Base-by-base conservation (phyloP, 1,139 yeast genomes). In the Zygotorulaspora mrakii region DNA sequence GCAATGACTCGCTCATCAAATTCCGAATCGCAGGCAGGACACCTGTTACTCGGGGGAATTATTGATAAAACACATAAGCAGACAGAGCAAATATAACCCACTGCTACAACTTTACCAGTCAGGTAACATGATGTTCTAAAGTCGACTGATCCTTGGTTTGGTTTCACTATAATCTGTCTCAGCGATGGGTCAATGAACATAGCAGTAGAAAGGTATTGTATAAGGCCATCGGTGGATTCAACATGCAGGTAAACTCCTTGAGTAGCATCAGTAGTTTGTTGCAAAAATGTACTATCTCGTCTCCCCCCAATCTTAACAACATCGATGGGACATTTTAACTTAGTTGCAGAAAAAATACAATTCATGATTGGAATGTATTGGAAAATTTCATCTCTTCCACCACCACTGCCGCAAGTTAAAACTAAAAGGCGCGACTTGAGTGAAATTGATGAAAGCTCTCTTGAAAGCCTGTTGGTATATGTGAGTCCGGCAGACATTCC, bases 191-290 rank as follows among this genome's bases (percentile, higher is more conserved):
- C 96, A 11, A 91, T 79, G 52, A 86, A 62, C 62, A 62, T 59
- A 1, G 65, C 64, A 2, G 66, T 62, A 1, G 73, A 53, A 25
- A 82, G 62, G 54, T 80, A 79, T 57, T 89, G 96, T 3, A 89
- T 76, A 32, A 91, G 67, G 0, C 96, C 97, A 35, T 71, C 68
- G 1, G 94, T 85, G 40, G 82, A 77, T n/a, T 74, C 74, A 20
- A 89, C 73, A 46, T 76, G 82, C 50, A 89, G 70, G 57, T 89
- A 94, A 1, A 88, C 80, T 3, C 99, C 99, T 48, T 81, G 77
- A 0, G 98, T 91, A 10, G 96, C 91, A 65, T 94, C 98, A 0
- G 95, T 76, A 0, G 98, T 96, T 60, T 94, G 98, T 58, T 94
- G 98, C 42, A 94, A 65, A 56, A 88, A 89, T 1, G 94, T 84